phyloP scores from a whole-genome alignment of 2,329 filamentous ascomycete genomes.

The Helicocarpus griseus region DNA sequence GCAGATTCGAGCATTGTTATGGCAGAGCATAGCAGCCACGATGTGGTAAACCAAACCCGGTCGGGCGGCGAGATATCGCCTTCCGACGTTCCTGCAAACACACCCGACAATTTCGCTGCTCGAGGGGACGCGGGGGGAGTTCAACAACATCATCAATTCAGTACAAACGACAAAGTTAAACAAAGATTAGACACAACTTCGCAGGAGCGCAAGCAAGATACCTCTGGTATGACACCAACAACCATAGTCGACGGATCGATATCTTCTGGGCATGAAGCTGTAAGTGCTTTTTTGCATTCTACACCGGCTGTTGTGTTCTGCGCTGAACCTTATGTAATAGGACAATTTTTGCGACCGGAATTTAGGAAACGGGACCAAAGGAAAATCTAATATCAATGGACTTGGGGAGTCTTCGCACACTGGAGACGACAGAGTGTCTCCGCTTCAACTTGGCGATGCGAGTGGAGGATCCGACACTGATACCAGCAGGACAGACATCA shows the following conservation, averaged over 20 bases:
- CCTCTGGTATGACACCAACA: conserved; percentile 10
- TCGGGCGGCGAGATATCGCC: conserved; percentile 55
- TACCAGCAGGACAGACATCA: conserved; percentile 46
- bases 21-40: conserved; percentile 60
- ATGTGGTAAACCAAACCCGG: conserved; percentile 63
- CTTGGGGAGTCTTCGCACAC: conserved; percentile 26
- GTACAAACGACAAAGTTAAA: conserved; percentile 23
- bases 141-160: conserved; percentile 23
- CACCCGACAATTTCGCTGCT: conserved; percentile 44
- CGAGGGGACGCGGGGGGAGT: conserved; percentile 38
- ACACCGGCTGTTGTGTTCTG: neutral
- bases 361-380: conserved; percentile 9
- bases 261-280: conserved; percentile 9
- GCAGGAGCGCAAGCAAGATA: conserved; percentile 15
- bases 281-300: neutral
- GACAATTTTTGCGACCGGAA: neutral
- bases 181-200: conserved; percentile 15
- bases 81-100: conserved; percentile 57
- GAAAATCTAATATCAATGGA: conserved; percentile 30
- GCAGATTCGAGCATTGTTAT: conserved; percentile 54
- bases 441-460: conserved; percentile 27
- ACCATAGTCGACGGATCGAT: conserved; percentile 8
- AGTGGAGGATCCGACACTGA: conserved; percentile 55
- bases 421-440: conserved; percentile 30
- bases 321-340: neutral